phyloP scores from a whole-genome alignment of 306 rosid species.

The Betula pendula region DNA sequence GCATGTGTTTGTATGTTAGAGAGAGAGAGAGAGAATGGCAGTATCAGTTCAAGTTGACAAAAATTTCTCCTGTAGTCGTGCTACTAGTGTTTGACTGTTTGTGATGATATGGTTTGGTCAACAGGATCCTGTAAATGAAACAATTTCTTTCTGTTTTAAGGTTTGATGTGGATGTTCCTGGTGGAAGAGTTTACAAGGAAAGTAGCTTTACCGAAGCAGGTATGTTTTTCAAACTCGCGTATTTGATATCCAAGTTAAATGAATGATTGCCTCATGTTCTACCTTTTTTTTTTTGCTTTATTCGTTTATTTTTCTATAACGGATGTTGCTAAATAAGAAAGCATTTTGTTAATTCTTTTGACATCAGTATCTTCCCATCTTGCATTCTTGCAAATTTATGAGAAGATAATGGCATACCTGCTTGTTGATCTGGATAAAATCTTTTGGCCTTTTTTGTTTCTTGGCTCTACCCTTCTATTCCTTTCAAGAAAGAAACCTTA shows the following conservation, averaged over 20 bases:
- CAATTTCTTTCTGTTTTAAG: constrained; percentile 39
- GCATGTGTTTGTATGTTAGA: not conserved
- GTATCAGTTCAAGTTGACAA: not conserved
- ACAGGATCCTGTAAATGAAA: constrained; percentile 7
- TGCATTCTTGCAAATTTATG: not conserved
- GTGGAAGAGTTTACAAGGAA: constrained; percentile 89
- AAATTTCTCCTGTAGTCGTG: not conserved
- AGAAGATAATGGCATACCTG: not conserved
- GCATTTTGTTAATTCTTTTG: not conserved
- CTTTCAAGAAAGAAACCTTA: not conserved
- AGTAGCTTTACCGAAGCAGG: constrained; percentile 83
- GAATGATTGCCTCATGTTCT: constrained; percentile 11
- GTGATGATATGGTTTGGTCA: not conserved
- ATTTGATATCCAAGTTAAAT: constrained; percentile 1
- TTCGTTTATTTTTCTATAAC: not conserved
- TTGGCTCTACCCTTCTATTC: not conserved
- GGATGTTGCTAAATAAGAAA: not conserved
- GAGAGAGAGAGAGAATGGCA: not conserved
- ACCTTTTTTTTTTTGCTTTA: constrained; percentile 1
- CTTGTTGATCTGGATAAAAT: not conserved
- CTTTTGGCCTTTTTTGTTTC: not conserved
- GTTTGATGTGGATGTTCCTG: constrained; percentile 96
- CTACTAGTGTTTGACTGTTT: constrained; percentile 7
- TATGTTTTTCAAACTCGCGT: constrained; percentile 28
- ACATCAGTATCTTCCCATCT: not conserved